Conservation (phyloP, 129 eudicot species). For the Pseudognaphalium luteoalbum region DNA sequence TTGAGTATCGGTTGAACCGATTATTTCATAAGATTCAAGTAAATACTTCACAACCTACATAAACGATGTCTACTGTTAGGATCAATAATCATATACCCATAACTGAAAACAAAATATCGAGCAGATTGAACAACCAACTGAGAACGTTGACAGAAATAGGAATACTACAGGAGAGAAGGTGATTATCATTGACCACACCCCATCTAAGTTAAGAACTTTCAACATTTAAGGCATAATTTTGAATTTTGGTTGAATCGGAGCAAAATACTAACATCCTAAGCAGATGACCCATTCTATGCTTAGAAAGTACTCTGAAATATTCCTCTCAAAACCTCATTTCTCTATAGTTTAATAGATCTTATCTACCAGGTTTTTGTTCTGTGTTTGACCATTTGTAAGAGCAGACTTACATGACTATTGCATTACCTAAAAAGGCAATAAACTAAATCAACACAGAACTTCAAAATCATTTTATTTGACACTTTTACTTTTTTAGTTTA, state of each 20-base stretch:
- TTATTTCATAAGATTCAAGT: conserved; percentile 48
- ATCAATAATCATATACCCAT: background rate
- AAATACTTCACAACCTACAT: conserved; percentile 70
- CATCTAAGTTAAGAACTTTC: background rate
- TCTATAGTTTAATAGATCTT: background rate
- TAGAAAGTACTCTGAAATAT: background rate
- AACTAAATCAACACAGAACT: background rate
- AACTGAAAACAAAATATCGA: background rate
- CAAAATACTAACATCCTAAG: background rate
- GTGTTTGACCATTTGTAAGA: background rate
- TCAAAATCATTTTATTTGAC: background rate
- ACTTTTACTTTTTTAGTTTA: background rate
- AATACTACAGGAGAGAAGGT: no score
- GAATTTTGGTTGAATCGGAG: background rate
- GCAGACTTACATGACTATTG: background rate
- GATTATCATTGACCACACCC: background rate
- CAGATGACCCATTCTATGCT: background rate
- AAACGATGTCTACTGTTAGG: background rate
- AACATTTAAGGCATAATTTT: background rate
- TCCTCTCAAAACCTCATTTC: background rate
- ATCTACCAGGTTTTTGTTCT: background rate
- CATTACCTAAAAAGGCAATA: background rate
- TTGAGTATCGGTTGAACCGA: conserved; percentile 47
- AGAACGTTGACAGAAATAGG: no score
- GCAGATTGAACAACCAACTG: no score